A percentile compares a stretch with the other conserved stretches of the same genome.
Conservation (phyloP, 495 filamentous ascomycete genomes). For the Aspergillus asperescens region DNA sequence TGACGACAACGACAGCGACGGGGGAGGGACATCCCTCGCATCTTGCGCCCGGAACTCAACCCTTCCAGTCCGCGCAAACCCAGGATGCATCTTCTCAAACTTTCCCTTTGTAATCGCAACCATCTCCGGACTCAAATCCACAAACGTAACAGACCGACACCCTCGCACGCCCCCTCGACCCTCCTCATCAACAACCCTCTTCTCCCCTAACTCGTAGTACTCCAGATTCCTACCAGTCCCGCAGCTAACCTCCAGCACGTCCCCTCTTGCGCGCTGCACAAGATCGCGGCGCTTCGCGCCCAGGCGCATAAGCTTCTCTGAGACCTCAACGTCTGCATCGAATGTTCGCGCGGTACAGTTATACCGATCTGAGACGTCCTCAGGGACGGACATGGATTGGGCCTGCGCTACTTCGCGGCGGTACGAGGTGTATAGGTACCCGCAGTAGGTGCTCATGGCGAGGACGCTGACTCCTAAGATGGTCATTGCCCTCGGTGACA, state of each 20-base stretch:
- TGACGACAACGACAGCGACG: neutral
- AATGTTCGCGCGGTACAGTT: conserved; percentile 53
- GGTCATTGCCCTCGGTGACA: conserved; percentile 35
- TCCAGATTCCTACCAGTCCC: conserved; percentile 85
- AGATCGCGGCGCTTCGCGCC: conserved; percentile 56
- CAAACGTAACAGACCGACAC: conserved; percentile 51
- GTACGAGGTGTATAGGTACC: conserved; percentile 49
- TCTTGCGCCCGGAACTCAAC: conserved; percentile 43
- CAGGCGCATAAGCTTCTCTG: conserved; percentile 63
- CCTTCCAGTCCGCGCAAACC: conserved; percentile 39
- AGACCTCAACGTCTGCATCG: conserved; percentile 58
- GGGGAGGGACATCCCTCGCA: conserved; percentile 23
- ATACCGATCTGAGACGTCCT: conserved; percentile 53
- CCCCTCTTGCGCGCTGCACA: conserved; percentile 56
- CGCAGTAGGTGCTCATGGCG: conserved; percentile 45
- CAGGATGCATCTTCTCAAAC: conserved; percentile 47
- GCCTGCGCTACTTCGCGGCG: conserved; percentile 32
- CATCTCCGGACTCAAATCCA: conserved; percentile 63
- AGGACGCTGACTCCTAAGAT: conserved; percentile 44
- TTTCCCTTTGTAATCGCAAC: conserved; percentile 55
- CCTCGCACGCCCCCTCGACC: conserved; percentile 33
- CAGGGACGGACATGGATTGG: conserved; percentile 36
- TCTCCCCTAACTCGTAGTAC: conserved; percentile 63
- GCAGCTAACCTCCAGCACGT: conserved; percentile 84
- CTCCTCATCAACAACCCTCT: conserved; percentile 63